These are phyloP conservation scores for Ciborinia camelliae DNA, from an alignment of 2,329 filamentous ascomycete species.

Conservation along the genomic window DNA sequence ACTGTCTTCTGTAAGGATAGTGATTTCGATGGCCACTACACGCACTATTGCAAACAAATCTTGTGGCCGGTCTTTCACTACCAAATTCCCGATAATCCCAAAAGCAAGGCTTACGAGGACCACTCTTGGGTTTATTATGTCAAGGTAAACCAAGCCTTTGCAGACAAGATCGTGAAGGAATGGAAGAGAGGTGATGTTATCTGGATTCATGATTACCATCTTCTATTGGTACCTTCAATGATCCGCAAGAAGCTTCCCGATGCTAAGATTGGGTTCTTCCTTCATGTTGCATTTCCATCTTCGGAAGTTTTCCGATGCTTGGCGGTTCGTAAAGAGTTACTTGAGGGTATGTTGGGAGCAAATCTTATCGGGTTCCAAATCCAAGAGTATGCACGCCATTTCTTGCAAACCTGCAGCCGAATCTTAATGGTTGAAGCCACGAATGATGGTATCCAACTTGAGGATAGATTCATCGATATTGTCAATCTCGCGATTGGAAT, in stretches of 20 bases:
- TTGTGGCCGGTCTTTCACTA: slow-evolving; percentile 98
- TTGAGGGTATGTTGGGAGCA: slow-evolving; percentile 89
- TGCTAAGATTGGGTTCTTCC: slow-evolving; percentile 92
- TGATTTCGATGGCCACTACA: slow-evolving; percentile 92
- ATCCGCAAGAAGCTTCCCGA: slow-evolving; percentile 86
- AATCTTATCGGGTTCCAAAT: slow-evolving; percentile 94
- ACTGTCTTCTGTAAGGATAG: slow-evolving; percentile 85
- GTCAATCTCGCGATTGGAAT: slow-evolving; percentile 85
- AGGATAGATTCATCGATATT: slow-evolving; percentile 91
- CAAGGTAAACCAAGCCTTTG: slow-evolving; percentile 88
- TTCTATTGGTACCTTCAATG: slow-evolving; percentile 85
- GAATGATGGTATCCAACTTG: slow-evolving; percentile 81
- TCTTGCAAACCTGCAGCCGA: slow-evolving; percentile 91
- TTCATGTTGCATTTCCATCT: slow-evolving; percentile 92
- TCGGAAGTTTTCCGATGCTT: slow-evolving; percentile 94
- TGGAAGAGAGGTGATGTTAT: slow-evolving; percentile 93
- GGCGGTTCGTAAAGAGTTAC: slow-evolving; percentile 77
- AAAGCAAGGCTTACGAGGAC: slow-evolving; percentile 97
- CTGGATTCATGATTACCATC: slow-evolving; percentile 95
- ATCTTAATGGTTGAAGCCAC: slow-evolving; percentile 87
- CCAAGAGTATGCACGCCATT: slow-evolving; percentile 88
- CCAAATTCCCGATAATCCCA: slow-evolving; percentile 94
- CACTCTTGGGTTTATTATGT: slow-evolving; percentile 96
- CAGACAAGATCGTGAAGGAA: slow-evolving; percentile 82
- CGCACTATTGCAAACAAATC: slow-evolving; percentile 96